Evolutionary conservation across 2,329 filamentous ascomycete genomes (phyloP), one percentile per base, ranked within the genome.

Genomic region (Blastomyces gilchristii): DNA sequence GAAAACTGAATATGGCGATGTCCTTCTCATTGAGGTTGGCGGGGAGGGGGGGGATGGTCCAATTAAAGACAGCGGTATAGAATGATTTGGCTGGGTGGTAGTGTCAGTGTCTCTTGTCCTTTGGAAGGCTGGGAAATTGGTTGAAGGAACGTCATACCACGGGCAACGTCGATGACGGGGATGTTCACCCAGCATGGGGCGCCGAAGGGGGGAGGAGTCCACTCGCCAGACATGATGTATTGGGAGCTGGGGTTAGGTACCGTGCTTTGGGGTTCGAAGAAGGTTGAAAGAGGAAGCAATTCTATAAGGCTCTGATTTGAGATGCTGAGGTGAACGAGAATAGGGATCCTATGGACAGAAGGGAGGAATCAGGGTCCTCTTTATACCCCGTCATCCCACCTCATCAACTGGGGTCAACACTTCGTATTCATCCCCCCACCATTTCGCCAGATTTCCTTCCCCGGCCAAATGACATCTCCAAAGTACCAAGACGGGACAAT

Each of bases 141-240:
- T 8, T 18, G 58, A 5, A 34, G 8, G 31, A 47, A 47, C n/a
- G 39, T 49, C 59, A 43, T 53, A 68, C 67, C 67, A 58, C 68
- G 68, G 37, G 53, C 58, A 25, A 68, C 47, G 52, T 70, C 65
- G 9, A 63, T 66, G 41, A 63, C 68, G 28, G 68, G 64, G 56
- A 70, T 64, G 34, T 69, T 67, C 54, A 69, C 64, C 67, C 67
- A 70, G 63, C 67, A 69, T 41, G 68, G 65, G 34, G 67, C 63
- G 25, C 69, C 69, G 43, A 60, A 61, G 28, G 65, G 62, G 0
- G 66, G 68, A 18, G 68, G 67, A 12, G 60, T 67, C 67, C 67
- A 69, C 28, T 45, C 12, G 25, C 31, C n/a, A 34, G 45, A 14
- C 58, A 61, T 57, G 39, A 54, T 49, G 28, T 37, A n/a, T 4